Evolutionary conservation across 805 yeast species (phyloP).

Genomic region (Jamesozyma spencerorum): DNA sequence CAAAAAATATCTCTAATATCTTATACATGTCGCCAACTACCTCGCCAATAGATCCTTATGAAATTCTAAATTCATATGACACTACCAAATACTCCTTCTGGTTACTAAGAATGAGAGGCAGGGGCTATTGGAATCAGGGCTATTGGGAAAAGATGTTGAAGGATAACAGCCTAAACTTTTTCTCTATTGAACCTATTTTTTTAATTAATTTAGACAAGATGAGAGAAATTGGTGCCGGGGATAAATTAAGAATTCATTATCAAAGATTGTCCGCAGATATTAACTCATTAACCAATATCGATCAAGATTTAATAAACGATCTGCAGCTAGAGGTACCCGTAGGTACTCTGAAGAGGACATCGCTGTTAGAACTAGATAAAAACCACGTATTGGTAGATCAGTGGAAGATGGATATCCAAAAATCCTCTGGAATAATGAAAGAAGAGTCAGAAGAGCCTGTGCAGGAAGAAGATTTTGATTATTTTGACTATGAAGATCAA

Average conservation of each 20-base stretch:
- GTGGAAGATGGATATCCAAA: not conserved
- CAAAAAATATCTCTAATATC: slow-evolving; percentile 62
- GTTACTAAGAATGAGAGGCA: slow-evolving; percentile 75
- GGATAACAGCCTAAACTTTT: slow-evolving; percentile 43
- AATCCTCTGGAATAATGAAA: too few species aligned
- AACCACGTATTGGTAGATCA: not conserved
- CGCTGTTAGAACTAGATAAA: not conserved
- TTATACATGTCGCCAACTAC: slow-evolving; percentile 76
- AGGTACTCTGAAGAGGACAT: slow-evolving; percentile 2
- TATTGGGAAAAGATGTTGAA: slow-evolving; percentile 68
- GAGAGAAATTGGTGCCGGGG: slow-evolving; percentile 66
- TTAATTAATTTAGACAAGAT: slow-evolving; percentile 68
- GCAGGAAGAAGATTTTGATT: not conserved
- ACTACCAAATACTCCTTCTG: slow-evolving; percentile 45
- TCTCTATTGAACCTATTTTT: slow-evolving; percentile 78
- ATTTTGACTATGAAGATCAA: not conserved
- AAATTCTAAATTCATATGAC: slow-evolving; percentile 33
- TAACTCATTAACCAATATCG: slow-evolving; percentile 68
- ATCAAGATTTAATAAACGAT: slow-evolving; percentile 90
- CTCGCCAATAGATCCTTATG: slow-evolving; percentile 62
- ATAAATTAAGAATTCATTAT: slow-evolving; percentile 71
- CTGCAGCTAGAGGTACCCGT: slow-evolving; percentile 47
- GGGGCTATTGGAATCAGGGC: slow-evolving; percentile 79
- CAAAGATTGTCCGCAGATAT: slow-evolving; percentile 76
- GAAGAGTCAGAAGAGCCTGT: not conserved